Conservation (phyloP, 192 early-diverging fungal genomes). For the Ramicandelaber brevisporus region DNA sequence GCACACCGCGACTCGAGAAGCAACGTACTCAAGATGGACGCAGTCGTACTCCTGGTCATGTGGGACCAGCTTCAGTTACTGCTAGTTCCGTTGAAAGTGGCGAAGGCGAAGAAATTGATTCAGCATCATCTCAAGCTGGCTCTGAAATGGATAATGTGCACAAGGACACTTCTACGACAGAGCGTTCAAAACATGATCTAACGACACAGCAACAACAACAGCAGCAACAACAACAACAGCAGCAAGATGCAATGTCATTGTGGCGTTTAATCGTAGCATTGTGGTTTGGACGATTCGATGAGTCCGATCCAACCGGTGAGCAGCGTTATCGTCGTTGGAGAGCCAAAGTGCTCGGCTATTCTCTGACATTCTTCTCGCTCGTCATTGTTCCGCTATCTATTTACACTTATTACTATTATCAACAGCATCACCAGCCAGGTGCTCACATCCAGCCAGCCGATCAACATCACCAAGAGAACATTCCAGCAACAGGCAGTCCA, state of each 20-base stretch:
- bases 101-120: too few relatives aligned
- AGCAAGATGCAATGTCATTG: background rate
- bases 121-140: background rate
- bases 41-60: too few relatives aligned
- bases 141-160: background rate
- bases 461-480: too few relatives aligned
- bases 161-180: background rate
- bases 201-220: background rate
- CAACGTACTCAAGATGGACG: too few relatives aligned
- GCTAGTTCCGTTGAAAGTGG: too few relatives aligned
- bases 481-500: too few relatives aligned
- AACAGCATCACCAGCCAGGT: background rate
- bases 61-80: too few relatives aligned
- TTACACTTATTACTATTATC: background rate
- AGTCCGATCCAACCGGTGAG: background rate
- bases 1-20: too few relatives aligned
- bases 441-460: too few relatives aligned
- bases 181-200: background rate
- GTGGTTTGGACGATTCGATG: background rate
- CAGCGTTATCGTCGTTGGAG: background rate
- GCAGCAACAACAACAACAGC: background rate
- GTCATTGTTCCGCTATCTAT: background rate
- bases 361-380: too few relatives aligned
- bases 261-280: background rate
- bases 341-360: background rate